Conservation (phyloP, 805 yeast species). For the Cephaloascus fragrans region DNA sequence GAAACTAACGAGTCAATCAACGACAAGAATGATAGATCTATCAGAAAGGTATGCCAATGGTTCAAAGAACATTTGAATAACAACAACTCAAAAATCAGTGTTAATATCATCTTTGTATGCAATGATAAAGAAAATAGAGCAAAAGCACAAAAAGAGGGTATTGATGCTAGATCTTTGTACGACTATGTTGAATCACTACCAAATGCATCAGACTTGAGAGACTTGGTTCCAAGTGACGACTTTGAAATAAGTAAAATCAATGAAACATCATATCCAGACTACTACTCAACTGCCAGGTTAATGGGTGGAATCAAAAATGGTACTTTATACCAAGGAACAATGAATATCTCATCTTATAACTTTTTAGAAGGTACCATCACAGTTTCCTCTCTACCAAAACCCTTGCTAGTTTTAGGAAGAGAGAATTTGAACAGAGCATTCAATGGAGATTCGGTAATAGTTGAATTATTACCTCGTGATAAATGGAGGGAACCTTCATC, state of each 20-base stretch:
- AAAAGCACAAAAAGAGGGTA: slow-evolving; percentile 44
- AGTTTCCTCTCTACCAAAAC: slow-evolving; percentile 65
- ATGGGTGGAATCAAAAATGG: slow-evolving; percentile 90
- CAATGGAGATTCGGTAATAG: slow-evolving; percentile 85
- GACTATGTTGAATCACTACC: slow-evolving; percentile 67
- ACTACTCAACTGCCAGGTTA: slow-evolving; percentile 69
- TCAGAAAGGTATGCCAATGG: slow-evolving; percentile 67
- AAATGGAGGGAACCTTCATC: slow-evolving; percentile 86
- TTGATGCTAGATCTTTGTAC: slow-evolving; percentile 46
- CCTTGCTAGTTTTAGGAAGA: slow-evolving; percentile 73
- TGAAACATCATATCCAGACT: slow-evolving; percentile 49
- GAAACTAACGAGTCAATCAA: slow-evolving; percentile 62
- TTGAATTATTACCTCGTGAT: slow-evolving; percentile 75
- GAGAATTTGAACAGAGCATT: slow-evolving; percentile 84
- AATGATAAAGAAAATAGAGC: slow-evolving; percentile 63
- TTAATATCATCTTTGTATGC: slow-evolving; percentile 54
- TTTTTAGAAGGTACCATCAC: slow-evolving; percentile 79
- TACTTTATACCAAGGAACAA: slow-evolving; percentile 74
- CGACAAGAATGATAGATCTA: slow-evolving; percentile 88
- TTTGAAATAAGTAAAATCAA: slow-evolving; percentile 18
- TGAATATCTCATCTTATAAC: slow-evolving; percentile 77
- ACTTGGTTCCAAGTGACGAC: slow-evolving; percentile 57
- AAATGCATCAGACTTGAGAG: slow-evolving; percentile 65
- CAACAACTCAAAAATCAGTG: slow-evolving; percentile 17
- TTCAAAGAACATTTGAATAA: slow-evolving; percentile 53